A percentile compares a stretch with the other conserved stretches of the same genome.
Conservation (phyloP, 2,329 filamentous ascomycete genomes). For the Scedosporium apiospermum region DNA sequence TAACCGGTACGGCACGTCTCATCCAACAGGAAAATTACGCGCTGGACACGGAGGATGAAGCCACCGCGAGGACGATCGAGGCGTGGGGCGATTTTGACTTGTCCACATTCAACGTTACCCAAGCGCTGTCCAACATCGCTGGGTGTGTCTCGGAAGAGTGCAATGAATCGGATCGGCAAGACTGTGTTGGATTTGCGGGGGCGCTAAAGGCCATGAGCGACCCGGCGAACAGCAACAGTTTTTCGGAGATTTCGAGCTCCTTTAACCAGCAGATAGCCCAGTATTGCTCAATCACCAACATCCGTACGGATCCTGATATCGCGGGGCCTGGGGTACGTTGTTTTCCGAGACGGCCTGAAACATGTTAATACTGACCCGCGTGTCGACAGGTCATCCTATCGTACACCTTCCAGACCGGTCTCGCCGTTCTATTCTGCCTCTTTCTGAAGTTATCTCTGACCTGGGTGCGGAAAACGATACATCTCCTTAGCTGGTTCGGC, state of each 20-base stretch:
- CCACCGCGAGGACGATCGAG: neutral
- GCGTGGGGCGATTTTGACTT: neutral
- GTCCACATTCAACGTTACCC: neutral
- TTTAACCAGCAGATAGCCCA: neutral
- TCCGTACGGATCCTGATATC: neutral
- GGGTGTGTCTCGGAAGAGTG: neutral
- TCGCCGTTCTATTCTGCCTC: neutral
- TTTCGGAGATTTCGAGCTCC: neutral
- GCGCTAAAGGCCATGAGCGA: neutral
- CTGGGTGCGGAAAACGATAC: neutral
- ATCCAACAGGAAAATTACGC: neutral
- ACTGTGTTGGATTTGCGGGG: neutral
- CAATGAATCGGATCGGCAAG: neutral
- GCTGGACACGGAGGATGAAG: neutral
- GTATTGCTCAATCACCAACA: neutral
- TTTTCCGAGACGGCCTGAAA: neutral
- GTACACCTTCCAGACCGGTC: neutral
- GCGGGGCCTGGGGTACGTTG: constrained; percentile 2
- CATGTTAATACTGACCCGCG: neutral
- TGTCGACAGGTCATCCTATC: neutral
- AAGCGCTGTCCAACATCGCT: neutral
- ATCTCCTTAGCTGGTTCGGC: neutral
- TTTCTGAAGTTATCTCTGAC: neutral
- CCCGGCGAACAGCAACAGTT: neutral
- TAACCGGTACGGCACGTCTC: neutral